phyloP scores from a whole-genome alignment of 208 protist genomes.

The Crithidia expoeki region DNA sequence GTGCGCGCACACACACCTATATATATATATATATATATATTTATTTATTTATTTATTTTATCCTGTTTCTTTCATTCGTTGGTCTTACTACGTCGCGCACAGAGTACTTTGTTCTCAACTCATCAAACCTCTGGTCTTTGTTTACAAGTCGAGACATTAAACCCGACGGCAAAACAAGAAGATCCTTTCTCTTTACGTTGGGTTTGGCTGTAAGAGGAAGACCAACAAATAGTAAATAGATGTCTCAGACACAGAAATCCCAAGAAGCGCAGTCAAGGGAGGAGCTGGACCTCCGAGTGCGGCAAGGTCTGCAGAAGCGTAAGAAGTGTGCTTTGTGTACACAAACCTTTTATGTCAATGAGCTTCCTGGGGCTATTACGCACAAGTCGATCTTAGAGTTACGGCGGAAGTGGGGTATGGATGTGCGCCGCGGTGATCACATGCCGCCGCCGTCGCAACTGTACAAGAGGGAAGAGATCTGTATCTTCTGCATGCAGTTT shows the following conservation, averaged over 20 bases:
- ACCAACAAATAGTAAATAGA: neutral
- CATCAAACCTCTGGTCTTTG: too few relatives aligned
- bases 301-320: constrained; percentile 90
- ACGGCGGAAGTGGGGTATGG: constrained; percentile 89
- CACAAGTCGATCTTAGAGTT: constrained; percentile 93
- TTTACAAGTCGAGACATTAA: too few relatives aligned
- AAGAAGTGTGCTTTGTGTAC: constrained; percentile 91
- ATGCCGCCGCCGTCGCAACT: constrained; percentile 91
- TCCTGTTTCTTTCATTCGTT: constrained; percentile 7
- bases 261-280: constrained; percentile 62
- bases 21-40: too few relatives aligned
- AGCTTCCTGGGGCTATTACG: constrained; percentile 90
- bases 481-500: constrained; percentile 95
- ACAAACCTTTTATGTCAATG: constrained; percentile 91
- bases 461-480: constrained; percentile 92
- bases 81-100: too few relatives aligned
- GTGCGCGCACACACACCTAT: too few relatives aligned
- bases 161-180: neutral
- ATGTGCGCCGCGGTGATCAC: constrained; percentile 78
- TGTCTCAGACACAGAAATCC: constrained; percentile 35
- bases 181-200: neutral
- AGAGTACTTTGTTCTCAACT: too few relatives aligned
- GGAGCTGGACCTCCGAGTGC: constrained; percentile 78
- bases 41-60: neutral
- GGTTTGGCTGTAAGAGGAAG: neutral